Evolutionary conservation across 768 basidiomycete species (phyloP).

Genomic region (Cystobasidium tubakii): DNA sequence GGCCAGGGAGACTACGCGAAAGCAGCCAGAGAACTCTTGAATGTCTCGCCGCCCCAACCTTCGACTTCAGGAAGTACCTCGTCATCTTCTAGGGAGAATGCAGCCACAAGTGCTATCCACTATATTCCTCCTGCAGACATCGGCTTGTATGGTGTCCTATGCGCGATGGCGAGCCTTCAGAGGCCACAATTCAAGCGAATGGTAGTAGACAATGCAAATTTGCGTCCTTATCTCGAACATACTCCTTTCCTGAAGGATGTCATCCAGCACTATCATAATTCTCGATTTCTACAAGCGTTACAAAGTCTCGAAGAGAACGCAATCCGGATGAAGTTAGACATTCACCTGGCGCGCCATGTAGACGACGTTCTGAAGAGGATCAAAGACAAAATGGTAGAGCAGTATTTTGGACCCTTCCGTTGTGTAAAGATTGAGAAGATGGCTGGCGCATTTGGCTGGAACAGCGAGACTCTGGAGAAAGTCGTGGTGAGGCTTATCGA

Average conservation of each 20-base stretch:
- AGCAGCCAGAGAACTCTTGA: conserved; percentile 63
- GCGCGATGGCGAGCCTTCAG: conserved; percentile 69
- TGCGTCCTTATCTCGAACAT: conserved; percentile 70
- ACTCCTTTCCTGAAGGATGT: conserved; percentile 82
- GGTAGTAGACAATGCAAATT: conserved; percentile 62
- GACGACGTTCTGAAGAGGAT: conserved; percentile 68
- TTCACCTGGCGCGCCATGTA: conserved; percentile 50
- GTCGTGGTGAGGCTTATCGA: conserved; percentile 74
- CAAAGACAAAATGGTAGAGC: conserved; percentile 68
- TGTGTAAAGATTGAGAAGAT: conserved; percentile 76
- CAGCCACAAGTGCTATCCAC: conserved; percentile 49
- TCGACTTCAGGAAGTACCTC: conserved; percentile 13
- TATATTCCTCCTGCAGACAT: conserved; percentile 75
- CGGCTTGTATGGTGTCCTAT: conserved; percentile 76
- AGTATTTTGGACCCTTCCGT: conserved; percentile 86
- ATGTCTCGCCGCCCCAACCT: conserved; percentile 20
- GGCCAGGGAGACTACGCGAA: conserved; percentile 69
- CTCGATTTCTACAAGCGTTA: conserved; percentile 75
- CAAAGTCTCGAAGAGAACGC: conserved; percentile 68
- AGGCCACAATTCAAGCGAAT: conserved; percentile 64
- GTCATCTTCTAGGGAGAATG: neutral
- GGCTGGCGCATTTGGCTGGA: conserved; percentile 79
- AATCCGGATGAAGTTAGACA: conserved; percentile 45
- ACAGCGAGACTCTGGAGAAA: conserved; percentile 62
- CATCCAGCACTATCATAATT: conserved; percentile 75